These are phyloP conservation scores for Aspergillus transmontanensis DNA, from an alignment of 2,329 filamentous ascomycete species.

Conservation along the genomic window DNA sequence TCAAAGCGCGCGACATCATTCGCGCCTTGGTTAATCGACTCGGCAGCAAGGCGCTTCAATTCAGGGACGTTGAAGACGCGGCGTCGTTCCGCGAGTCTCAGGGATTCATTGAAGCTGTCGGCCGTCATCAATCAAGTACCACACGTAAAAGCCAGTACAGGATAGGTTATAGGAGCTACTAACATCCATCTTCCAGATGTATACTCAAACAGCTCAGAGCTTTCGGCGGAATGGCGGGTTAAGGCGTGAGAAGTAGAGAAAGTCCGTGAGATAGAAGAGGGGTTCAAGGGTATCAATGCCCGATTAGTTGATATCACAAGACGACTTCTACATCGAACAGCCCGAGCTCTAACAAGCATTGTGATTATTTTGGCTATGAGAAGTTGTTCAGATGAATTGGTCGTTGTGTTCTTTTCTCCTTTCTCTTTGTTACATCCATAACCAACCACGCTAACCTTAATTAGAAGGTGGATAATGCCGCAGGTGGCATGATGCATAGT, in stretches of 20 bases:
- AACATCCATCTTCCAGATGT: constrained; percentile 2
- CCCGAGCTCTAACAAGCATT: neutral
- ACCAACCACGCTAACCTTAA: neutral
- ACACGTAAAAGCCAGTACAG: no score
- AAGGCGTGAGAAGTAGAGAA: neutral
- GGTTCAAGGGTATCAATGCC: neutral
- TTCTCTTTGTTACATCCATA: no score
- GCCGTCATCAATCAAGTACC: neutral
- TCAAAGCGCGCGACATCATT: constrained; percentile 21
- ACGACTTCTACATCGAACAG: neutral
- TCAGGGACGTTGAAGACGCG: neutral
- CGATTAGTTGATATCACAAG: neutral
- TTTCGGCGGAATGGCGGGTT: neutral
- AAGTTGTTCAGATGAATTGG: neutral
- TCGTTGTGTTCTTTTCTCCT: neutral
- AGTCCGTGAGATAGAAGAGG: neutral
- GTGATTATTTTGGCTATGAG: neutral
- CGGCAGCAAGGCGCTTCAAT: neutral
- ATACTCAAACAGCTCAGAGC: constrained; percentile 1
- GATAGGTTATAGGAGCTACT: neutral
- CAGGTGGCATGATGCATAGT: no score
- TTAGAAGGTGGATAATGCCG: neutral
- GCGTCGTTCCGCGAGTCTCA: neutral
- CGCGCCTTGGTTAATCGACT: neutral
- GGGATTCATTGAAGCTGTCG: neutral